These are phyloP conservation scores for Inga oerstediana DNA, from an alignment of 306 rosid genomes.

Conservation along the genomic window DNA sequence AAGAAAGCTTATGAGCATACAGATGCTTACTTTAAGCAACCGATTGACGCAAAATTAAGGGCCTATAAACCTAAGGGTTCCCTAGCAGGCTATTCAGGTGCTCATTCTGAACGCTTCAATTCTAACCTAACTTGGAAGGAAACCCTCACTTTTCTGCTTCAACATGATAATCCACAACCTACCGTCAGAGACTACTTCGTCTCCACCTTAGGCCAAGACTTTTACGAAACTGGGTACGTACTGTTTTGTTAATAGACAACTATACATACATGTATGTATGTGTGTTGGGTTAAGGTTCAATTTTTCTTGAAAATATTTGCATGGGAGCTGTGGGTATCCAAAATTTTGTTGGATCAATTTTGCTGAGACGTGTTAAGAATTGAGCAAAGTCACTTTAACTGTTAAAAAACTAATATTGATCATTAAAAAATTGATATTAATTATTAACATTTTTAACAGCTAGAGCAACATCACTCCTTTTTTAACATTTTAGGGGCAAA, in stretches of 20 bases:
- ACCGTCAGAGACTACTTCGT: conserved; percentile 53
- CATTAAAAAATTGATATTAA: no score
- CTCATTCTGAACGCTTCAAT: conserved; percentile 73
- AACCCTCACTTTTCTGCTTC: conserved; percentile 65
- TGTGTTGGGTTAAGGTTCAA: no score
- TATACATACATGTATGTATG: no score
- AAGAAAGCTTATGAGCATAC: conserved; percentile 42
- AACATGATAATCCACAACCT: conserved; percentile 5
- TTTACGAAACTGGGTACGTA: conserved; percentile 59
- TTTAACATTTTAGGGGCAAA: no score
- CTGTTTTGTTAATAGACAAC: neutral
- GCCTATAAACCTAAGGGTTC: conserved; percentile 35
- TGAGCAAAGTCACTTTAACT: no score
- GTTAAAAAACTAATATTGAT: no score
- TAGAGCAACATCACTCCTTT: no score
- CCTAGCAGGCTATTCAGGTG: conserved; percentile 66
- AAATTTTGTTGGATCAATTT: no score
- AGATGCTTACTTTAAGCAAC: conserved; percentile 61
- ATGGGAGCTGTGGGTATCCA: no score
- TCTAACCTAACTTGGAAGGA: conserved; percentile 83
- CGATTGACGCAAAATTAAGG: conserved; percentile 39
- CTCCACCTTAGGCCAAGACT: conserved; percentile 51
- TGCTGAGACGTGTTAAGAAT: no score
- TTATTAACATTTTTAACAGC: no score
- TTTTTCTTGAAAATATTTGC: no score